Percentiles rank a stretch among this genome's conserved stretches.
These are phyloP conservation scores for Leishmania gerbilli DNA, from an alignment of 208 protist species.

Conservation along the genomic window DNA sequence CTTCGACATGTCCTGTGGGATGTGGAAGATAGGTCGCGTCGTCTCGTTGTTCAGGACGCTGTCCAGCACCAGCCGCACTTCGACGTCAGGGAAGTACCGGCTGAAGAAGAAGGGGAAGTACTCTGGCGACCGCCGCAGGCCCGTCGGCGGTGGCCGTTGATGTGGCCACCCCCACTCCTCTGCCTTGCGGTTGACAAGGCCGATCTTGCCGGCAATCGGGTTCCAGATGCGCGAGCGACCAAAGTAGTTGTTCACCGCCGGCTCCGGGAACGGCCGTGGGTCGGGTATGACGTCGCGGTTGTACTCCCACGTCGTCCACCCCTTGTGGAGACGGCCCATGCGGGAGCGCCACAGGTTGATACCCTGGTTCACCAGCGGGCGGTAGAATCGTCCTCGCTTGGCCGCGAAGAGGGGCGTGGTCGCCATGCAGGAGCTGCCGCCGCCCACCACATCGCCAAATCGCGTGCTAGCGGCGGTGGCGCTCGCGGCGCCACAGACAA, in stretches of 20 bases:
- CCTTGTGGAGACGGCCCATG: slow-evolving; percentile 82
- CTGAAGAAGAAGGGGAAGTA: slow-evolving; percentile 83
- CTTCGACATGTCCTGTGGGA: slow-evolving; percentile 87
- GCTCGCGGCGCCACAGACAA: slow-evolving; percentile 6
- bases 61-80: slow-evolving; percentile 82
- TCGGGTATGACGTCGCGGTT: slow-evolving; percentile 60
- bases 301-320: slow-evolving; percentile 81
- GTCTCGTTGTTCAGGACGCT: slow-evolving; percentile 91
- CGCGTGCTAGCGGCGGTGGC: background rate
- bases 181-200: slow-evolving; percentile 73
- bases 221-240: slow-evolving; percentile 83
- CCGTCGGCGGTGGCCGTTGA: slow-evolving; percentile 72
- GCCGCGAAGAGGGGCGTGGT: slow-evolving; percentile 13
- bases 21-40: slow-evolving; percentile 73
- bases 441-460: background rate
- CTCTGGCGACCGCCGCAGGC: slow-evolving; percentile 75
- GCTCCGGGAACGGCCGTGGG: slow-evolving; percentile 84
- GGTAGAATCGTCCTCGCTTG: slow-evolving; percentile 72
- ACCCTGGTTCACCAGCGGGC: slow-evolving; percentile 79
- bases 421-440: background rate
- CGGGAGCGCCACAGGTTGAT: slow-evolving; percentile 82
- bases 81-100: slow-evolving; percentile 82
- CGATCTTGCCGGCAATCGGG: slow-evolving; percentile 84
- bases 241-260: slow-evolving; percentile 88
- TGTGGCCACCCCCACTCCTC: slow-evolving; percentile 85